phyloP scores from a whole-genome alignment of 208 protist species.

The Acanthamoeba healyi region DNA sequence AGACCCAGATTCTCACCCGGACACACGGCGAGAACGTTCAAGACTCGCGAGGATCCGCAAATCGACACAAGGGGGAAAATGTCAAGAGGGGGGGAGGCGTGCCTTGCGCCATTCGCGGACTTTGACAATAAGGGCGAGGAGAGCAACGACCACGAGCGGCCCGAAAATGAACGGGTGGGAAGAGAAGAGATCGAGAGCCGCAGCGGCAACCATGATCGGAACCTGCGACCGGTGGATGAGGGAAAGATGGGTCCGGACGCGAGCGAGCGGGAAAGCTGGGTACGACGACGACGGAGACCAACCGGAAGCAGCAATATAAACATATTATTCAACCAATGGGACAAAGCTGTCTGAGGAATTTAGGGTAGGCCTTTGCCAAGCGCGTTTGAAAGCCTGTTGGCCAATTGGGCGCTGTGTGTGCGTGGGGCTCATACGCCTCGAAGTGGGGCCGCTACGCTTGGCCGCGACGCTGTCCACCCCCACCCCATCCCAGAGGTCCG shows the following conservation, averaged over 20 bases:
- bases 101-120: constrained; percentile 12
- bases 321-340: neutral
- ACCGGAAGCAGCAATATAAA: neutral
- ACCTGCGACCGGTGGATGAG: neutral
- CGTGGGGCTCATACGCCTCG: no score
- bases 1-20: no score
- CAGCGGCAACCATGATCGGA: neutral
- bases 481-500: no score
- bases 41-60: no score
- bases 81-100: no score
- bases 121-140: constrained; percentile 2
- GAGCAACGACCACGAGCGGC: neutral
- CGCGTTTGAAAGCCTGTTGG: neutral
- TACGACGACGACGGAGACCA: neutral
- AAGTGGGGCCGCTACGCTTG: no score
- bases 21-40: neutral
- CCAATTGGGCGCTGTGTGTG: no score
- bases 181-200: neutral
- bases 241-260: neutral
- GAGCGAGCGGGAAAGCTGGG: neutral
- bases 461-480: no score
- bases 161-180: neutral
- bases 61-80: neutral
- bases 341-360: neutral
- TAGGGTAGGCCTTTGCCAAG: neutral